Base-by-base conservation (phyloP, 768 basidiomycete genomes). In the Exsudoporus frostii region DNA sequence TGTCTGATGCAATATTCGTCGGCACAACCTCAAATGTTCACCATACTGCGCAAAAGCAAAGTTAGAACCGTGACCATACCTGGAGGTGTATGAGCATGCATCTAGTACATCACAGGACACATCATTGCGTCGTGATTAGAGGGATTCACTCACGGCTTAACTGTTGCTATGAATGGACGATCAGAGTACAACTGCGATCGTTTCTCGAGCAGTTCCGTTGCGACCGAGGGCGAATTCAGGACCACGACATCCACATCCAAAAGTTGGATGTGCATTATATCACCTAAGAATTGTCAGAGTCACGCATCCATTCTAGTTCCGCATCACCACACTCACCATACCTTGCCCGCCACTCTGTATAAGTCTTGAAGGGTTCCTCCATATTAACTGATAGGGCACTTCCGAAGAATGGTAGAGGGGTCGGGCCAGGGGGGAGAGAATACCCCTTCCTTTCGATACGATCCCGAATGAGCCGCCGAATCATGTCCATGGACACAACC, bases 101-200 rank as follows among this genome's bases (percentile, higher is more conserved):
- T 42, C 24, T 19, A 2, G 9, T 32, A 2, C 0, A 53, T 24
- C 3, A n/a, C 9, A 30, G n/a, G 15, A 42, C 4, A 20, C 15
- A 15, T 14, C 7, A 14, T 15, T 11, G 2, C 0, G 10, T 38
- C 15, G n/a, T 5, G 19, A n/a, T 32, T 10, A 22, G 24, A 19
- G 1, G n/a, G 17, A 37, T 45, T 11, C 29, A 54, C 60, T 62
- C 48, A 65, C 60, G 53, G 53, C 22, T 45, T 20, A 15, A 56
- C n/a, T 24, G 55, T 58, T 0, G 62, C 59, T 37, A 67, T 49
- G 42, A 45, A 47, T 1, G 83, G 82, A 7, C 83, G 76, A 64
- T 79, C 75, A 9, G 80, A 80, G 56, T 82, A 81, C 30, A 77
- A 72, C 11, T 65, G 63, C 2, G 78, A 75, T 10, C 78, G 73